These are phyloP conservation scores for Elaeis oleifera DNA, from an alignment of 202 grass and related monocot genomes.

Conservation along the genomic window DNA sequence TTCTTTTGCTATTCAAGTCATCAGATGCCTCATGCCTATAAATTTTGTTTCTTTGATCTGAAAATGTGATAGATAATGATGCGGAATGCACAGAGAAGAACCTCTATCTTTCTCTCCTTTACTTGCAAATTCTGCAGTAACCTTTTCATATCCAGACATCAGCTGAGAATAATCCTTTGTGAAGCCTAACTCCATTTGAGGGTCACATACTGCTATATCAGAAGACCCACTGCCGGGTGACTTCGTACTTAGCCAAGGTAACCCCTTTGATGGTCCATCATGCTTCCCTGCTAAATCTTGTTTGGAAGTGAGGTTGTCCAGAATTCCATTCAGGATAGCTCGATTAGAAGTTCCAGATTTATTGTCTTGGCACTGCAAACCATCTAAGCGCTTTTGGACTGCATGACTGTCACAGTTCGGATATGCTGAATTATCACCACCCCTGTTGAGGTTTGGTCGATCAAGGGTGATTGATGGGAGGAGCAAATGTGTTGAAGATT, in stretches of 20 bases:
- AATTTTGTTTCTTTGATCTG: background rate
- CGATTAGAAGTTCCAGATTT: constrained; percentile 52
- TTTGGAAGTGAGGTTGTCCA: constrained; percentile 25
- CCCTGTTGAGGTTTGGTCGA: background rate
- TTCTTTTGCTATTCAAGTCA: background rate
- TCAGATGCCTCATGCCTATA: background rate
- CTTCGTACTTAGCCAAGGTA: constrained; percentile 40
- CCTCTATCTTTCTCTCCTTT: background rate
- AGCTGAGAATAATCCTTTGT: constrained; percentile 20
- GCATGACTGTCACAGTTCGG: background rate
- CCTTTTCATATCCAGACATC: background rate
- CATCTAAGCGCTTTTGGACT: constrained; percentile 4
- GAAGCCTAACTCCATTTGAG: constrained; percentile 27
- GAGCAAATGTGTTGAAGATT: background rate
- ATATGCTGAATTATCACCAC: background rate
- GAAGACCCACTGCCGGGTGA: constrained; percentile 24
- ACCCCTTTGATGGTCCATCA: constrained; percentile 20
- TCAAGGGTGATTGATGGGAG: background rate
- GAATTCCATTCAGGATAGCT: constrained; percentile 34
- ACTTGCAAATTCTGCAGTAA: background rate
- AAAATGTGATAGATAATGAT: background rate
- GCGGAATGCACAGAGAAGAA: background rate
- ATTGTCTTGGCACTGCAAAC: constrained; percentile 14
- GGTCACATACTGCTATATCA: constrained; percentile 16
- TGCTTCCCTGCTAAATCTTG: constrained; percentile 31